Percentiles rank a stretch among this genome's conserved stretches.
Evolutionary conservation across 179 eudicot genomes (phyloP).

Genomic region (Patellifolia procumbens): DNA sequence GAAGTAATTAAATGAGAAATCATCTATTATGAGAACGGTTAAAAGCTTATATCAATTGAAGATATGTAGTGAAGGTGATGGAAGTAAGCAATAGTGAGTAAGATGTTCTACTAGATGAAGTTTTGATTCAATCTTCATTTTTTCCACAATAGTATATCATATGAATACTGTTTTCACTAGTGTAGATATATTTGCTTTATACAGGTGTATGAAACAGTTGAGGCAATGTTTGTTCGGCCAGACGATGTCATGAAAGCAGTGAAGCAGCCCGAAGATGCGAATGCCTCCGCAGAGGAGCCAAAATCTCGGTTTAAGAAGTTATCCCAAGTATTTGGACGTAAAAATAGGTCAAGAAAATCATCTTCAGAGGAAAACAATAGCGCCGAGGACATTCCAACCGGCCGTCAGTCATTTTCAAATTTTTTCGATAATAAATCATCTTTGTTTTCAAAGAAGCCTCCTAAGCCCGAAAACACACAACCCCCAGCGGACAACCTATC

Average conservation of each 20-base stretch:
- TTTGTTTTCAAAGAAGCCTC: slow-evolving; percentile 85
- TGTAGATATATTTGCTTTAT: background rate
- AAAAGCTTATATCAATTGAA: background rate
- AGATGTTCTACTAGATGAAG: background rate
- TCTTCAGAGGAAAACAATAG: slow-evolving; percentile 40
- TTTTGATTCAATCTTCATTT: background rate
- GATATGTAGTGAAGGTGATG: background rate
- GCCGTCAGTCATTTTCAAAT: slow-evolving; percentile 56
- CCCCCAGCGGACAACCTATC: slow-evolving; percentile 42
- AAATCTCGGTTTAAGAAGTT: slow-evolving; percentile 65
- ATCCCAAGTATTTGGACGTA: slow-evolving; percentile 61
- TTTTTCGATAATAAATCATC: slow-evolving; percentile 53
- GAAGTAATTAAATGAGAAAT: background rate
- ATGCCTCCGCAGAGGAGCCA: slow-evolving; percentile 45
- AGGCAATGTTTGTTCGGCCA: slow-evolving; percentile 68
- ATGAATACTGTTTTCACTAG: background rate
- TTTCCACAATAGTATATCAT: background rate
- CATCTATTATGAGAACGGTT: background rate
- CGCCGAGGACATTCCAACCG: slow-evolving; percentile 39
- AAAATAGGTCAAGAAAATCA: slow-evolving; percentile 42
- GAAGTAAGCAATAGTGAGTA: background rate
- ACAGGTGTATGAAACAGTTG: slow-evolving; percentile 88
- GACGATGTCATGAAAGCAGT: slow-evolving; percentile 60
- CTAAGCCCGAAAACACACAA: slow-evolving; percentile 50
- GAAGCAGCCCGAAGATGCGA: slow-evolving; percentile 62